Percentiles rank a stretch among this genome's conserved stretches.
Evolutionary conservation across 306 rosid genomes (phyloP).

Genomic region (Begonia loranthoides): DNA sequence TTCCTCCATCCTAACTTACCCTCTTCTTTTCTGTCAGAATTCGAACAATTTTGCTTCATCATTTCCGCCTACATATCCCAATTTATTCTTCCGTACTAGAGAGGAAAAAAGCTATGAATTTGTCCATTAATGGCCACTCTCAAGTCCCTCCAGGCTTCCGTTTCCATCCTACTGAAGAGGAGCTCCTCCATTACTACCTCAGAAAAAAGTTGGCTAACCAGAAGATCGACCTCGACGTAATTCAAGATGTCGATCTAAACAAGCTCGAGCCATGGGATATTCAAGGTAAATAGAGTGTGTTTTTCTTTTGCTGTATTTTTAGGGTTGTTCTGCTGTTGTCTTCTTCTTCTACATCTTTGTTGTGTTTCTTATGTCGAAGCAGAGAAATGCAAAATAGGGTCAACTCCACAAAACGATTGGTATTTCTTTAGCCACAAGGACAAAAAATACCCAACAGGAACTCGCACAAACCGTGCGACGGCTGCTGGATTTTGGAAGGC

Average conservation of each 20-base stretch:
- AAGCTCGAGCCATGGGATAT: conserved; percentile 63
- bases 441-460: conserved; percentile 50
- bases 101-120: conserved; percentile 14
- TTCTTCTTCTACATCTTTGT: too few species aligned
- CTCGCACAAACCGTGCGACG: conserved; percentile 47
- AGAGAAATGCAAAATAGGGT: conserved; percentile 53
- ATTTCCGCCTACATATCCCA: conserved; percentile 1
- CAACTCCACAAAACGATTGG: conserved; percentile 53
- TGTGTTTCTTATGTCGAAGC: background rate
- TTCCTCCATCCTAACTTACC: conserved; percentile 3
- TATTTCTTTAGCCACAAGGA: conserved; percentile 56
- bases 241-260: conserved; percentile 49
- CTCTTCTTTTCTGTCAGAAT: background rate
- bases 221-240: conserved; percentile 47
- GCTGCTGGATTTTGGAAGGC: conserved; percentile 63
- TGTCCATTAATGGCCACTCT: conserved; percentile 43
- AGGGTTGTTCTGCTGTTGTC: background rate
- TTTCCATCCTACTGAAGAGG: conserved; percentile 51
- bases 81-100: background rate
- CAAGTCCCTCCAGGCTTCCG: conserved; percentile 47
- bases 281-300: conserved; percentile 23
- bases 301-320: background rate
- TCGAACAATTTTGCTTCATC: background rate
- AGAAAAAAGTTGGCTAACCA: conserved; percentile 39
- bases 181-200: conserved; percentile 47